Evolutionary conservation across 2,329 filamentous ascomycete species (phyloP).

Genomic region (Penicillium polonicum): DNA sequence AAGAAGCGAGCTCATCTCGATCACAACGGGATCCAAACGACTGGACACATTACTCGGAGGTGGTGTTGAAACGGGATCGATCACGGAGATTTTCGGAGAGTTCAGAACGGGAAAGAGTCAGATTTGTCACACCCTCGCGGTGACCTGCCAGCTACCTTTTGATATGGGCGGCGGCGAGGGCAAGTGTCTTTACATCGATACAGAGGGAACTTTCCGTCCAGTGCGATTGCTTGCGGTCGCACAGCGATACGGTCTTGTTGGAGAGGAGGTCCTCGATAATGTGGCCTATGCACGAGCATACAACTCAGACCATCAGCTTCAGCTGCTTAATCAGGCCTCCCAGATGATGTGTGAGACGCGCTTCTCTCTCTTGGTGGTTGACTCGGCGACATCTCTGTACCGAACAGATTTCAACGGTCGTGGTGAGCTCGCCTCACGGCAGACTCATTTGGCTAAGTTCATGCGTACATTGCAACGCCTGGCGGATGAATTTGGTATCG

Average conservation of each 20-base stretch:
- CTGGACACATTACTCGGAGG: slow-evolving; percentile 92
- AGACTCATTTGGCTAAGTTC: slow-evolving; percentile 57
- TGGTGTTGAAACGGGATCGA: slow-evolving; percentile 93
- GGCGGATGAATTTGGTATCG: slow-evolving; percentile 83
- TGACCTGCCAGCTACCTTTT: slow-evolving; percentile 95
- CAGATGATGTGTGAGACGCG: slow-evolving; percentile 99
- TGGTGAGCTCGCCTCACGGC: slow-evolving; percentile 90
- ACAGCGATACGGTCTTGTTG: slow-evolving; percentile 88
- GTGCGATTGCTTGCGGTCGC: slow-evolving; percentile 88
- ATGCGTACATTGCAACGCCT: slow-evolving; percentile 50
- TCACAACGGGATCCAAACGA: slow-evolving; percentile 97
- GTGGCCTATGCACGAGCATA: slow-evolving; percentile 97
- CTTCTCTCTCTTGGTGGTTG: slow-evolving; percentile 92
- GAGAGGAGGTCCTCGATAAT: slow-evolving; percentile 96
- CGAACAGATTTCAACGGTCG: slow-evolving; percentile 96
- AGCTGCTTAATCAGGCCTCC: slow-evolving; percentile 89
- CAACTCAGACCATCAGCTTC: slow-evolving; percentile 96
- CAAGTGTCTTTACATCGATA: slow-evolving; percentile 98
- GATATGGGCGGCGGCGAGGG: slow-evolving; percentile 99
- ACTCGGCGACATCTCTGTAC: slow-evolving; percentile 93
- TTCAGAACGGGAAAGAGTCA: slow-evolving; percentile 98
- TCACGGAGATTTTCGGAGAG: slow-evolving; percentile 97
- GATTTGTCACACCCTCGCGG: slow-evolving; percentile 96
- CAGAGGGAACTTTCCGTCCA: slow-evolving; percentile 93
- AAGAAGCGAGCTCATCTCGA: slow-evolving; percentile 93